Base-by-base conservation (phyloP, 169 alveolate species). In the Plasmodium gallinaceum region DNA sequence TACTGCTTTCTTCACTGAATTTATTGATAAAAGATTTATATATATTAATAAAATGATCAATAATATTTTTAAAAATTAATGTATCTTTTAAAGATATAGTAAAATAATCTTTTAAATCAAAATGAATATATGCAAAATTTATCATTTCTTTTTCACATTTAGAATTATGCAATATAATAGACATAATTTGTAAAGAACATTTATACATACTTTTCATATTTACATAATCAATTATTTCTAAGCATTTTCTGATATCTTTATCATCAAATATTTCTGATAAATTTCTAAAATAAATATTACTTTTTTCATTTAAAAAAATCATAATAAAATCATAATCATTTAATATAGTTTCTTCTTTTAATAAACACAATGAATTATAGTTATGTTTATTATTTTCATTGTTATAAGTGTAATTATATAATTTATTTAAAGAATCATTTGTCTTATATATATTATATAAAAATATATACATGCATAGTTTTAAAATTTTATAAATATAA, bases 381-480 rank as follows among this genome's bases (percentile, higher is more conserved):
- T 16, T 12, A 14, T 54, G 12, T 7, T 16, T 22, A 26, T 7
- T 3, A 2, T 14, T 20, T 37, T 71, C 26, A 71, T 39, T 7
- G 22, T 32, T 14, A 5, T 6, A 14, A 45, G n/a, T 16, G 3
- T 32, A 5, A 12, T 69, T 2, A 16, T 48, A 7, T n/a, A 54
- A 12, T 2, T 9, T 0, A 7, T 54, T 37, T n/a, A 26, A 45
- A 22, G 1, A 46, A 6, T 6, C 20, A 9, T 14, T 70, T 51
- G 42, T 26, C 12, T 14, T 70, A 48, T 70, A 70, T 24, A 70
- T 70, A 46, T 52, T 52, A 32, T 16, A 72, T 18, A 62, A 20
- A 78, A 18, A 78, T 52, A 78, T 64, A 43, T 78, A 65, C 69
- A 78, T 65, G 68, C 78, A 78, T 45, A 78, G 32, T 32, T 78